Percentiles rank a stretch among this genome's conserved stretches.
Conservation (phyloP, 495 filamentous ascomycete genomes). For the Bryoglossum gracile region DNA sequence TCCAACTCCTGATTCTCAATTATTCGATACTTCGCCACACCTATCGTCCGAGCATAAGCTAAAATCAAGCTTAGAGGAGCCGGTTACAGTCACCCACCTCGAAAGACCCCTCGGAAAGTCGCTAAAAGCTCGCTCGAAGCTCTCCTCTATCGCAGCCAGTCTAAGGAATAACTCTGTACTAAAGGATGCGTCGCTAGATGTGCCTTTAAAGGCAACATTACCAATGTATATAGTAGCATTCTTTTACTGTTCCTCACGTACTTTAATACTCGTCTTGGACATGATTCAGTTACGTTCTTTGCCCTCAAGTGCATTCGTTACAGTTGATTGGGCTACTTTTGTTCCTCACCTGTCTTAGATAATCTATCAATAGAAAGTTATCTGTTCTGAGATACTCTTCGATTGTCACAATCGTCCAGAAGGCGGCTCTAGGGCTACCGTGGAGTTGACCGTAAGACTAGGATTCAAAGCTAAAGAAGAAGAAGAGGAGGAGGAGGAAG, state of each 20-base stretch:
- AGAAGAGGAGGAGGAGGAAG: no score
- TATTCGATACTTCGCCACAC: no score
- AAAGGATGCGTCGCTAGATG: not conserved
- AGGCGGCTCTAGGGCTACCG: no score
- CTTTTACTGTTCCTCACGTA: conserved; percentile 4
- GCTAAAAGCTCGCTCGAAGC: no score
- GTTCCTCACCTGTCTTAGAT: conserved; percentile 5
- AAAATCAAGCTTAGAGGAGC: not conserved
- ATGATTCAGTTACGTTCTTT: conserved; percentile 2
- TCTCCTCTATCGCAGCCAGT: not conserved
- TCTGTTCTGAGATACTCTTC: no score
- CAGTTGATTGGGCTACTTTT: conserved; percentile 3
- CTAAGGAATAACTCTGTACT: not conserved
- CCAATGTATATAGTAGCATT: not conserved
- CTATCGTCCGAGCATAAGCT: not conserved
- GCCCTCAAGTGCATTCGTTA: not conserved
- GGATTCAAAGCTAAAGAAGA: no score
- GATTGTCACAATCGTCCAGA: no score
- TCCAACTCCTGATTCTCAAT: no score
- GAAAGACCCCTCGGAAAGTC: not conserved
- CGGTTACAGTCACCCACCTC: no score
- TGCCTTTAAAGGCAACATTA: not conserved
- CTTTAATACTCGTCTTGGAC: conserved; percentile 1
- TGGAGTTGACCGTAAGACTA: no score
- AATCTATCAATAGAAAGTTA: no score